Percentiles rank a stretch among this genome's conserved stretches.
Evolutionary conservation across 768 basidiomycete genomes (phyloP).

Genomic region (Lyophyllum semitale): DNA sequence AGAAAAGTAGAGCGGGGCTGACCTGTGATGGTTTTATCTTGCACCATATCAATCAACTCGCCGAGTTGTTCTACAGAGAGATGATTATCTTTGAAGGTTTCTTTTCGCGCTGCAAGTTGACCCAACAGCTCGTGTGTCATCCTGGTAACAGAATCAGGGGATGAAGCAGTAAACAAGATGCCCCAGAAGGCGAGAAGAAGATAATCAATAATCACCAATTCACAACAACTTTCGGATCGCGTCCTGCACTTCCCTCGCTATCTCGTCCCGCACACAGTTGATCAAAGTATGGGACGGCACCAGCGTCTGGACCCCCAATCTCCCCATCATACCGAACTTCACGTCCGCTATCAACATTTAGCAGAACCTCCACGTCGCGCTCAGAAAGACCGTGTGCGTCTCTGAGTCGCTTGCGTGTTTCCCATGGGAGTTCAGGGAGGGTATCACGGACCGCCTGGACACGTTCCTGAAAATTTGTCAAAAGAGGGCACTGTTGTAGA

Average conservation of each 20-base stretch:
- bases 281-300: slow-evolving; percentile 83
- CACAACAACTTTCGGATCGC: slow-evolving; percentile 70
- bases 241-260: slow-evolving; percentile 19
- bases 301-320: slow-evolving; percentile 22
- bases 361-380: slow-evolving; percentile 74
- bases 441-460: slow-evolving; percentile 49
- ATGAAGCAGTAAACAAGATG: slow-evolving; percentile 3
- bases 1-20: slow-evolving; percentile 8
- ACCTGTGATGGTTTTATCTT: slow-evolving; percentile 71
- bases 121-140: slow-evolving; percentile 87
- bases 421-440: slow-evolving; percentile 80
- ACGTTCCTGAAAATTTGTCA: slow-evolving; percentile 50
- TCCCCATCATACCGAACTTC: slow-evolving; percentile 67
- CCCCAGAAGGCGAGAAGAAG: background rate
- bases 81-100: slow-evolving; percentile 57
- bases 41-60: slow-evolving; percentile 76
- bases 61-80: slow-evolving; percentile 69
- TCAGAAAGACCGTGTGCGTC: slow-evolving; percentile 47
- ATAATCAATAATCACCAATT: slow-evolving; percentile 69
- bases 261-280: slow-evolving; percentile 44
- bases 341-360: slow-evolving; percentile 67
- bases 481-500: background rate
- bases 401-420: slow-evolving; percentile 59
- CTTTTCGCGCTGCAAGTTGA: slow-evolving; percentile 61
- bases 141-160: slow-evolving; percentile 46